Base-by-base conservation (phyloP, 208 protist species). In the Leishmania arabica region DNA sequence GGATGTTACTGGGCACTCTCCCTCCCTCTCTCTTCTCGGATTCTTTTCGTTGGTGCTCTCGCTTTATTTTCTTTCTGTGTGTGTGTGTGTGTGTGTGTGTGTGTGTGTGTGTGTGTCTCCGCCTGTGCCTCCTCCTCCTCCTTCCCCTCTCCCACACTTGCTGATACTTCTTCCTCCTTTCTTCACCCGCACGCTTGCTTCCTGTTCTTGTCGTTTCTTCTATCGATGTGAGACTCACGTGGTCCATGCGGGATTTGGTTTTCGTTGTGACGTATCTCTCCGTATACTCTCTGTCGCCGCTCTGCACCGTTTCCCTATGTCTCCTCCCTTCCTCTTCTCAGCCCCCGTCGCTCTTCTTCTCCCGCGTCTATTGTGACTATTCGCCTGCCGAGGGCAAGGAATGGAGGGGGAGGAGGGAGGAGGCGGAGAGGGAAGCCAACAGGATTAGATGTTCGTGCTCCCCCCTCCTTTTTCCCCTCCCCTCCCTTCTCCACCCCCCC, bases 261-360 rank as follows among this genome's bases (percentile, higher is more conserved):
- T 31, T 47, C 37, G 24, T 47, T 34, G 37, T 53, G 21, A 34
- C 19, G 13, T 45, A 53, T 49, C 17, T 19, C 42, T 73, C 45
- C 45, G 42, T 72, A 72, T 42, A 72, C 34, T 31, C 27, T 51
- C 21, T 73, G 24, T 73, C 27, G 62, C 31, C 42, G 15, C 37
- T 54, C 3, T 21, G 17, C 65, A n/a, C 65, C 27, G 13, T 34
- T 27, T 37, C 66, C 40, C 21, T 15, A 45, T 27, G 45, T 60
- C 51, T 42, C 79, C 82, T 77, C 69, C 64, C 80, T 58, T 77
- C 51, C 75, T 79, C 45, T 19, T 53, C 45, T 13, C 42, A 1
- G 21, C 11, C 9, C 27, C 42, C 69, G 9, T 21, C 45, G 34
- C 76, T 62, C 60, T 76, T 72, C 27, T 71, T 77, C 51, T n/a